Evolutionary conservation across 2,329 filamentous ascomycete species (phyloP).

Genomic region (Pseudopithomyces chartarum): DNA sequence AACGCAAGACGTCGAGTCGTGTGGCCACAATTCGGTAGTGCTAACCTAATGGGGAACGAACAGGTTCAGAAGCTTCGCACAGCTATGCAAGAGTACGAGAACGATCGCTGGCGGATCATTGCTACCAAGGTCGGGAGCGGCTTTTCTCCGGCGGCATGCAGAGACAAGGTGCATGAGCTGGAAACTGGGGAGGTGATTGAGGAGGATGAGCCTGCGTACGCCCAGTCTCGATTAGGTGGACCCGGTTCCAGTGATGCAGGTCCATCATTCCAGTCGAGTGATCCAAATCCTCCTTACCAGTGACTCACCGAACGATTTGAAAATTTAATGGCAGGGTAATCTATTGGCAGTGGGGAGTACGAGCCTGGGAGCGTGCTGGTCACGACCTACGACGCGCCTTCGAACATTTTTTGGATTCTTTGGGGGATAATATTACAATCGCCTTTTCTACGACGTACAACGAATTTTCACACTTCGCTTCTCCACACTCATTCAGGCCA

Average conservation of each 20-base stretch:
- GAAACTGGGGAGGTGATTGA: constrained; percentile 35
- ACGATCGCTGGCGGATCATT: constrained; percentile 91
- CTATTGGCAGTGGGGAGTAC: constrained; percentile 9
- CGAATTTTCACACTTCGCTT: constrained; percentile 34
- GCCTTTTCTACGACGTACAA: constrained; percentile 36
- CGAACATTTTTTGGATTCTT: constrained; percentile 19
- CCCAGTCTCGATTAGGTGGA: constrained; percentile 36
- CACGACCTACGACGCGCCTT: constrained; percentile 25
- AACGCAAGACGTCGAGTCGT: constrained; percentile 43
- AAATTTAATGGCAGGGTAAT: constrained; percentile 26
- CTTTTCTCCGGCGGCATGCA: constrained; percentile 85
- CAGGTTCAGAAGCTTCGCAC: constrained; percentile 78
- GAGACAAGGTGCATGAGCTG: constrained; percentile 75
- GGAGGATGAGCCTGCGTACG: constrained; percentile 37
- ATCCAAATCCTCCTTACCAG: constrained; percentile 38
- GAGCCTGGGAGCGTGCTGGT: constrained; percentile 36
- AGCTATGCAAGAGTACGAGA: constrained; percentile 82
- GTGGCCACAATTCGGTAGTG: constrained; percentile 34
- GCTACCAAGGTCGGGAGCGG: constrained; percentile 89
- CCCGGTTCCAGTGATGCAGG: constrained; percentile 33
- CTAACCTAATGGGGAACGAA: constrained; percentile 37
- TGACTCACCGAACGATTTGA: constrained; percentile 44
- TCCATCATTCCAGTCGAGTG: constrained; percentile 25
- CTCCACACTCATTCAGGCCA: constrained; percentile 21
- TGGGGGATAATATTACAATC: constrained; percentile 35